A percentile compares a stretch with the other conserved stretches of the same genome.
phyloP scores from a whole-genome alignment of 495 filamentous ascomycete genomes.

The Annulohypoxylon maeteangense region DNA sequence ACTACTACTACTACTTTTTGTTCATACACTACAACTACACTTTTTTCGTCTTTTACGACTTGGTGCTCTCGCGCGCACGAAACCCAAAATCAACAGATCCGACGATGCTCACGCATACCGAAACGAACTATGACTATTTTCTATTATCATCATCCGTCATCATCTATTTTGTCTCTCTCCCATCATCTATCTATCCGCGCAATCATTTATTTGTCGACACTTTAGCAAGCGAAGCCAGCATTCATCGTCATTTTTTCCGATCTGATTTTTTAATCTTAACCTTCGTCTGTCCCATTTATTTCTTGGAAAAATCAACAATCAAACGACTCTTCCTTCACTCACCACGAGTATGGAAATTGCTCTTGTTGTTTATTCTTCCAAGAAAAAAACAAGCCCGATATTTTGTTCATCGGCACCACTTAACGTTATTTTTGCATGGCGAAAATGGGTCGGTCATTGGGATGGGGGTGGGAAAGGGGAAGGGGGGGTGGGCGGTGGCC shows the following conservation, averaged over 20 bases:
- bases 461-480: conserved; percentile 8
- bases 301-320: conserved; percentile 23
- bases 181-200: conserved; percentile 25
- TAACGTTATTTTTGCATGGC: conserved; percentile 44
- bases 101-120: conserved; percentile 45
- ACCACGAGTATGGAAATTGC: too few species aligned
- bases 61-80: conserved; percentile 29
- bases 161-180: conserved; percentile 44
- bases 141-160: conserved; percentile 22
- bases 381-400: too few species aligned
- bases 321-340: conserved; percentile 3
- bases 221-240: conserved; percentile 57
- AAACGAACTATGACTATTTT: conserved; percentile 41
- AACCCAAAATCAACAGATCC: conserved; percentile 34
- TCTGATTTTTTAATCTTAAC: conserved; percentile 50
- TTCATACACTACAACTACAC: conserved; percentile 38
- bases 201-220: conserved; percentile 46
- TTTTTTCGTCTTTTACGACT: conserved; percentile 9
- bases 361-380: too few species aligned
- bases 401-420: conserved; percentile 24
- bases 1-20: not conserved
- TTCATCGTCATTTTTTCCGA: conserved; percentile 25
- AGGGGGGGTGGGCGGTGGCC: conserved; percentile 3
- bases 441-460: conserved; percentile 46
- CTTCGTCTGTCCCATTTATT: conserved; percentile 37